Evolutionary conservation across 345 rosid genomes (phyloP).

Genomic region (Populus deltoides): DNA sequence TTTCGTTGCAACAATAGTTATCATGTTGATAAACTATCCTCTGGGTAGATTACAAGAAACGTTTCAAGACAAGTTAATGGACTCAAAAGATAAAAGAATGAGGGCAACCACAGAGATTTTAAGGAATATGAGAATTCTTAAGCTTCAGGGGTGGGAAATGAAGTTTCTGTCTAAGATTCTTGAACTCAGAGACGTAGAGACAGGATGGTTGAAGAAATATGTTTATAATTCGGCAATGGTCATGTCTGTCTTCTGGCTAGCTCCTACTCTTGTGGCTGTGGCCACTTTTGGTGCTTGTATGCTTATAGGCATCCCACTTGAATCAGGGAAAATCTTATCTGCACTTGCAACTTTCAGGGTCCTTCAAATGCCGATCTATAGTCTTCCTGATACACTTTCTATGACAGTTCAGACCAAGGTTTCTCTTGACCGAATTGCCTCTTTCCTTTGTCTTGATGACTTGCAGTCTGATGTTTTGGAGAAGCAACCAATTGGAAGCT

Average conservation of each 20-base stretch:
- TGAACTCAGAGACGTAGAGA: conserved; percentile 25
- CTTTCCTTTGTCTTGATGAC: conserved; percentile 34
- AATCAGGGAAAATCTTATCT: conserved; percentile 34
- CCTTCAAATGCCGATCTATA: conserved; percentile 30
- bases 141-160: conserved; percentile 45
- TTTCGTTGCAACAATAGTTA: conserved; percentile 14
- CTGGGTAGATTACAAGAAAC: conserved; percentile 23
- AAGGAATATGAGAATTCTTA: conserved; percentile 36
- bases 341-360: conserved; percentile 36
- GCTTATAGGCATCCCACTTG: conserved; percentile 26
- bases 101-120: conserved; percentile 31
- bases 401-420: conserved; percentile 34
- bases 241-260: conserved; percentile 20
- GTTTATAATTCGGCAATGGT: conserved; percentile 17
- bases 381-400: conserved; percentile 31
- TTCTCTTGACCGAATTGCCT: conserved; percentile 32
- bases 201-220: conserved; percentile 33
- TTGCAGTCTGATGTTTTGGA: conserved; percentile 26
- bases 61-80: conserved; percentile 33
- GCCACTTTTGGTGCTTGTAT: conserved; percentile 34
- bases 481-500: conserved; percentile 21
- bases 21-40: conserved; percentile 31
- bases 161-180: conserved; percentile 32
- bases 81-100: conserved; percentile 35
- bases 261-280: conserved; percentile 28